Percentiles rank a stretch among this genome's conserved stretches.
Conservation (phyloP, 2,329 filamentous ascomycete genomes). For the Cladosporium cucumerinum region DNA sequence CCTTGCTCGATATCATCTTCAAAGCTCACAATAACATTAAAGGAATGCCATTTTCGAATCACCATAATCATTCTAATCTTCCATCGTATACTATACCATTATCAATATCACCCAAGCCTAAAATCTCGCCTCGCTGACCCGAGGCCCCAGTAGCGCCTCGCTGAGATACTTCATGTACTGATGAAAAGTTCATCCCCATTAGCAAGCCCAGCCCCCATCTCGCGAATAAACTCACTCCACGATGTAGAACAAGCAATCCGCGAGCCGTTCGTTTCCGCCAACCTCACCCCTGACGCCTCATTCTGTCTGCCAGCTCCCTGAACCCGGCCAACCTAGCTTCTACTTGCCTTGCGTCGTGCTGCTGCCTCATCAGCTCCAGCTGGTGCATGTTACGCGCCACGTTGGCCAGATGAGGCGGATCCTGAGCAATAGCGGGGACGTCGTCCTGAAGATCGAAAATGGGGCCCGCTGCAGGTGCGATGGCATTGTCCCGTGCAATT, state of each 20-base stretch:
- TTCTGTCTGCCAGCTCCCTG: neutral
- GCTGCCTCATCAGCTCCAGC: neutral
- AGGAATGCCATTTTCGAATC: neutral
- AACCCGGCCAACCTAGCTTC: neutral
- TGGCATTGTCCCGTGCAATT: neutral
- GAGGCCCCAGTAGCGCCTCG: neutral
- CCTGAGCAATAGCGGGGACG: neutral
- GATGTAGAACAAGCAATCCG: neutral
- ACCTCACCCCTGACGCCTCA: neutral
- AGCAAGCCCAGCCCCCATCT: neutral
- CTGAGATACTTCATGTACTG: neutral
- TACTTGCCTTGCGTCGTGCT: neutral
- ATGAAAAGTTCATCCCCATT: neutral
- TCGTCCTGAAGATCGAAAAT: neutral
- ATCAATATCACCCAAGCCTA: neutral
- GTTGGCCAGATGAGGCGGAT: neutral
- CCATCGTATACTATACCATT: neutral
- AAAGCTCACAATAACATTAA: neutral
- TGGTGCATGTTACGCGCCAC: constrained; percentile 5
- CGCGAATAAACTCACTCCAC: neutral
- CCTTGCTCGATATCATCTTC: neutral
- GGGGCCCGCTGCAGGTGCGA: neutral
- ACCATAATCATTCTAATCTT: neutral
- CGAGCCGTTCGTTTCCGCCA: neutral
- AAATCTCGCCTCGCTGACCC: neutral